Conservation (phyloP, 179 eudicot genomes). For the Corrigiola litoralis region DNA sequence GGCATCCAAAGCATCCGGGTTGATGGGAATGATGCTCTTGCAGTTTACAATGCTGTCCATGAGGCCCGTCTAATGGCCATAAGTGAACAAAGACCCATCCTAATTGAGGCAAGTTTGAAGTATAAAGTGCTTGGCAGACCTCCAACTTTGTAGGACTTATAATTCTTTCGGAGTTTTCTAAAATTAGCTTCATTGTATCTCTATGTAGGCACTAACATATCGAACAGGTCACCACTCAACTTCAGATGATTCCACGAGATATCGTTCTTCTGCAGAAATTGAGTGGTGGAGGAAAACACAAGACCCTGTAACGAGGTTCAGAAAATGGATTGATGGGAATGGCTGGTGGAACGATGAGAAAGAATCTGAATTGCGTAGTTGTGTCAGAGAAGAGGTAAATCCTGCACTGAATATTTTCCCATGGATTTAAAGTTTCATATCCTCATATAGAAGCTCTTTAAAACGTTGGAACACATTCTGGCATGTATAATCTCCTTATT, state of each 20-base stretch:
- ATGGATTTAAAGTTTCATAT: too few relatives aligned
- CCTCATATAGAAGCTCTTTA: too few relatives aligned
- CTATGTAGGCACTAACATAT: conserved; percentile 62
- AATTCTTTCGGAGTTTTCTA: too few relatives aligned
- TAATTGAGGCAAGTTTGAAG: conserved; percentile 59
- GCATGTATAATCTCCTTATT: too few relatives aligned
- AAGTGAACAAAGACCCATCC: conserved; percentile 49
- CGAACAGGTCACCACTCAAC: conserved; percentile 91
- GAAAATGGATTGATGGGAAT: conserved; percentile 67
- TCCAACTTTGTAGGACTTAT: too few relatives aligned
- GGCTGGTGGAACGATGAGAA: conserved; percentile 81
- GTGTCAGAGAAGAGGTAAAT: conserved; percentile 58
- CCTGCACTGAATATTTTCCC: not conserved
- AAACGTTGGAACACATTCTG: too few relatives aligned
- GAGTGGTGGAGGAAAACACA: conserved; percentile 62
- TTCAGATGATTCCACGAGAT: conserved; percentile 90
- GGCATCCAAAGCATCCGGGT: conserved; percentile 71
- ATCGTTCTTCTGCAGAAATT: conserved; percentile 63
- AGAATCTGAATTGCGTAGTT: conserved; percentile 46
- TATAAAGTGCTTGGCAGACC: too few relatives aligned
- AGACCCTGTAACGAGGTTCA: conserved; percentile 53
- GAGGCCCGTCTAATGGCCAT: conserved; percentile 68
- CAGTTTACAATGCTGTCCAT: conserved; percentile 54
- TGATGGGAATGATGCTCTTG: conserved; percentile 88
- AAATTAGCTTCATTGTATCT: too few relatives aligned